These are phyloP conservation scores for Iberis amara DNA, from an alignment of 441 rosid genomes.

Conservation along the genomic window DNA sequence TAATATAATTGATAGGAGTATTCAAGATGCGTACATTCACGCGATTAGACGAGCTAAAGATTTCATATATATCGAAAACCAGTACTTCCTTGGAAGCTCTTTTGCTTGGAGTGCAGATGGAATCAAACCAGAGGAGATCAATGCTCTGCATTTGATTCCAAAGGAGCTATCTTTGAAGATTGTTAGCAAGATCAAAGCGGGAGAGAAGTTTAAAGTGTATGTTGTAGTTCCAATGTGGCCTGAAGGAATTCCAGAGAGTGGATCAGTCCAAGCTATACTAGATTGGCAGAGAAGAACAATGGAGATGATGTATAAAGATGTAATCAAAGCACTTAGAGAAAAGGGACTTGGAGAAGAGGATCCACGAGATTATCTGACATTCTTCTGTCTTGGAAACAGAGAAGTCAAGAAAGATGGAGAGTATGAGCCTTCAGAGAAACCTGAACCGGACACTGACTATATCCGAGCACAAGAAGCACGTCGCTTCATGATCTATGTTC, in stretches of 20 bases:
- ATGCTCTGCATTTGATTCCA: slow-evolving; percentile 74
- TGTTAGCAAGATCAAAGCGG: slow-evolving; percentile 77
- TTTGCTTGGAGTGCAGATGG: slow-evolving; percentile 67
- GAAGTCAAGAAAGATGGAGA: slow-evolving; percentile 81
- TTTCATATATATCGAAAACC: slow-evolving; percentile 80
- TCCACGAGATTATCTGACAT: slow-evolving; percentile 75
- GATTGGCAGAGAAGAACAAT: slow-evolving; percentile 91
- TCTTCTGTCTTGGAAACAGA: slow-evolving; percentile 90
- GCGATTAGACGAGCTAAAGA: slow-evolving; percentile 86
- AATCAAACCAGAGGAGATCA: slow-evolving; percentile 77
- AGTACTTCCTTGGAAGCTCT: slow-evolving; percentile 88
- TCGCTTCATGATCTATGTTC: slow-evolving; percentile 94
- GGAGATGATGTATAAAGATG: slow-evolving; percentile 89
- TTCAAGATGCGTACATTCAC: slow-evolving; percentile 85
- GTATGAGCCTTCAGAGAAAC: slow-evolving; percentile 67
- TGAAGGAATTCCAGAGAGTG: slow-evolving; percentile 85
- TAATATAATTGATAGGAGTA: slow-evolving; percentile 79
- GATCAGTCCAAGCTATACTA: slow-evolving; percentile 79
- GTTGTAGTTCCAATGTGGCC: slow-evolving; percentile 96
- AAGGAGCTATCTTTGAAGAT: slow-evolving; percentile 88
- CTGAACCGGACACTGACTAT: slow-evolving; percentile 71
- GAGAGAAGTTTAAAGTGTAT: slow-evolving; percentile 74
- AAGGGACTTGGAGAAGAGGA: slow-evolving; percentile 54
- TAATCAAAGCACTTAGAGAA: slow-evolving; percentile 60
- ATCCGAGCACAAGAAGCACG: slow-evolving; percentile 73